A percentile compares a stretch with the other conserved stretches of the same genome.
These are phyloP conservation scores for Aspergillus steynii DNA, from an alignment of 495 filamentous ascomycete genomes.

Conservation along the genomic window DNA sequence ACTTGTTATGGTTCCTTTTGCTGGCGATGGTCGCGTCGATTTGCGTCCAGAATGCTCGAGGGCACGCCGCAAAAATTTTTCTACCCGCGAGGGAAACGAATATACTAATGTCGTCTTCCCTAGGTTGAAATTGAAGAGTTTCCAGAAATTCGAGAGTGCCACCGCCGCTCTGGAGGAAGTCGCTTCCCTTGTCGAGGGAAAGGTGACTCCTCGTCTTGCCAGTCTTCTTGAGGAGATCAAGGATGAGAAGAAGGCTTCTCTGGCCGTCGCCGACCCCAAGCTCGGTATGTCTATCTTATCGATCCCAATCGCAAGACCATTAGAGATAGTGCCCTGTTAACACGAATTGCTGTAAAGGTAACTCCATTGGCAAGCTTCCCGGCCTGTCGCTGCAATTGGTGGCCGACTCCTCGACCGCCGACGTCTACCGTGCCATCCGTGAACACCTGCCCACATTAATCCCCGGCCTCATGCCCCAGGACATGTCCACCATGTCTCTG, in stretches of 20 bases:
- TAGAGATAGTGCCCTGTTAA: slow-evolving; percentile 2
- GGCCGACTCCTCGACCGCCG: slow-evolving; percentile 81
- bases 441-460: slow-evolving; percentile 88
- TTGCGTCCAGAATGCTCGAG: background rate
- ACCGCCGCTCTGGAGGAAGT: slow-evolving; percentile 83
- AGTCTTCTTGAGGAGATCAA: slow-evolving; percentile 85
- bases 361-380: slow-evolving; percentile 90
- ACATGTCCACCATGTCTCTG: slow-evolving; percentile 88
- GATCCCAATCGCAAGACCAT: background rate
- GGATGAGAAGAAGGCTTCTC: slow-evolving; percentile 94
- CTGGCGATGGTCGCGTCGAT: background rate
- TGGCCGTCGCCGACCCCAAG: slow-evolving; percentile 94
- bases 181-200: slow-evolving; percentile 82
- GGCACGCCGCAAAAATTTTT: slow-evolving; percentile 21
- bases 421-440: slow-evolving; percentile 91
- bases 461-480: slow-evolving; percentile 79
- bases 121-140: slow-evolving; percentile 93
- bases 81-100: slow-evolving; percentile 8
- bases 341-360: slow-evolving; percentile 46
- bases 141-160: slow-evolving; percentile 94
- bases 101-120: slow-evolving; percentile 29
- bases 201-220: slow-evolving; percentile 89
- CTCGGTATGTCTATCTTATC: slow-evolving; percentile 57
- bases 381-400: slow-evolving; percentile 80
- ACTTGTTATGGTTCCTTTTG: slow-evolving; percentile 4